Percentiles rank a stretch among this genome's conserved stretches.
phyloP scores from a whole-genome alignment of 805 yeast species.

The Saccharomycopsis babjevae region DNA sequence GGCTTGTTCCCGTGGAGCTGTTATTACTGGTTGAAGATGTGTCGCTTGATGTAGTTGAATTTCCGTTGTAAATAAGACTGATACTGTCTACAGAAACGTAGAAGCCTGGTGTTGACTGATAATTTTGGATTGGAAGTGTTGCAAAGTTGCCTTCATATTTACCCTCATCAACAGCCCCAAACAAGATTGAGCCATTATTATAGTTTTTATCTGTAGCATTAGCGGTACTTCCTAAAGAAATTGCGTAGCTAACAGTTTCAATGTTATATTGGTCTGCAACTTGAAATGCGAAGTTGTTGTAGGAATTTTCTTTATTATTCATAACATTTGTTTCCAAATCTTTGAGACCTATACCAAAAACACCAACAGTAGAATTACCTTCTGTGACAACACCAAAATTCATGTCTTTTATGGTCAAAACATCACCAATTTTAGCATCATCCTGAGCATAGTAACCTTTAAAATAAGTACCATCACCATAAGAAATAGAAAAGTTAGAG shows the following conservation, averaged over 20 bases:
- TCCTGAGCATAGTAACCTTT: constrained; percentile 58
- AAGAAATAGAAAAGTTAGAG: constrained; percentile 28
- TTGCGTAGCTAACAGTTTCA: constrained; percentile 46
- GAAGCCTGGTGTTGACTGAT: constrained; percentile 6
- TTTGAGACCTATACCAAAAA: constrained; percentile 61
- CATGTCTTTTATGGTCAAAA: constrained; percentile 33
- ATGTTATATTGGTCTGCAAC: constrained; percentile 50
- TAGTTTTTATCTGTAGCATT: constrained; percentile 23
- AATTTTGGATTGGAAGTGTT: constrained; percentile 32
- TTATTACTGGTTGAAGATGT: background rate
- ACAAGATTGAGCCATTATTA: constrained; percentile 42
- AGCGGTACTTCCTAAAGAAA: constrained; percentile 36
- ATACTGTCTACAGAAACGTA: constrained; percentile 2
- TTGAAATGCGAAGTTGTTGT: constrained; percentile 57
- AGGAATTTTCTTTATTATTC: constrained; percentile 23
- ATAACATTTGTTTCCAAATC: constrained; percentile 53
- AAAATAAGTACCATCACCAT: constrained; percentile 40
- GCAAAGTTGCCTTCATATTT: constrained; percentile 45
- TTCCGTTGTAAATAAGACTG: constrained; percentile 1
- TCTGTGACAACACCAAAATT: constrained; percentile 67
- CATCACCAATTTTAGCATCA: constrained; percentile 40
- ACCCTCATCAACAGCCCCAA: constrained; percentile 63
- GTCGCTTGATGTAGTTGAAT: background rate
- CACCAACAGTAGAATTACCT: constrained; percentile 58
- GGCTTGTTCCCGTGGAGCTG: background rate